Evolutionary conservation across 768 basidiomycete genomes (phyloP).

Genomic region (Serendipita vermifera): DNA sequence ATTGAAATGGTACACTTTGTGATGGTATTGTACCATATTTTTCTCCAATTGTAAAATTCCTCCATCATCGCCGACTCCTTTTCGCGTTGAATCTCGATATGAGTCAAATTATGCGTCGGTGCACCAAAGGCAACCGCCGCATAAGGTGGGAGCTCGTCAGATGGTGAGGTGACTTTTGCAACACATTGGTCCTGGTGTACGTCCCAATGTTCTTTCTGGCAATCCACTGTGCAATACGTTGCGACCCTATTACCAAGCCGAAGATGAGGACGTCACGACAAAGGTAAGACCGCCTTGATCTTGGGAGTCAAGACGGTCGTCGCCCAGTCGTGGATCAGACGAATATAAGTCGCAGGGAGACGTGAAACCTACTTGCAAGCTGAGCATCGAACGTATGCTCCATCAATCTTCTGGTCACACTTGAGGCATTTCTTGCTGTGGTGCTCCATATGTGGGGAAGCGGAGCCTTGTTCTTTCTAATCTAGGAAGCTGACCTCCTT

Average conservation of each 20-base stretch:
- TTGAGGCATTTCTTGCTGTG: background rate
- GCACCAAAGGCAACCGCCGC: background rate
- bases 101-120: slow-evolving; percentile 2
- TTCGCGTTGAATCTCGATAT: background rate
- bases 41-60: slow-evolving; percentile 8
- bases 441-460: background rate
- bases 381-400: slow-evolving; percentile 4
- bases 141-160: background rate
- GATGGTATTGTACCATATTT: slow-evolving; percentile 7
- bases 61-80: slow-evolving; percentile 7
- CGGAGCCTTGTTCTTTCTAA: too few relatives aligned
- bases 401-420: too few relatives aligned
- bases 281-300: too few relatives aligned
- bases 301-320: too few relatives aligned
- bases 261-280: background rate
- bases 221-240: slow-evolving; percentile 3
- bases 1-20: background rate
- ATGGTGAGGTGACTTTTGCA: background rate
- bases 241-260: background rate
- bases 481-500: too few relatives aligned
- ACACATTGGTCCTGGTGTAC: background rate
- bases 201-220: background rate
- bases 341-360: background rate
- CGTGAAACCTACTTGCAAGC: slow-evolving; percentile 5
- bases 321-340: too few relatives aligned